Evolutionary conservation across 2,329 filamentous ascomycete genomes (phyloP), one percentile per base, ranked within the genome.

Genomic region (Cercospora zeae-maydis): DNA sequence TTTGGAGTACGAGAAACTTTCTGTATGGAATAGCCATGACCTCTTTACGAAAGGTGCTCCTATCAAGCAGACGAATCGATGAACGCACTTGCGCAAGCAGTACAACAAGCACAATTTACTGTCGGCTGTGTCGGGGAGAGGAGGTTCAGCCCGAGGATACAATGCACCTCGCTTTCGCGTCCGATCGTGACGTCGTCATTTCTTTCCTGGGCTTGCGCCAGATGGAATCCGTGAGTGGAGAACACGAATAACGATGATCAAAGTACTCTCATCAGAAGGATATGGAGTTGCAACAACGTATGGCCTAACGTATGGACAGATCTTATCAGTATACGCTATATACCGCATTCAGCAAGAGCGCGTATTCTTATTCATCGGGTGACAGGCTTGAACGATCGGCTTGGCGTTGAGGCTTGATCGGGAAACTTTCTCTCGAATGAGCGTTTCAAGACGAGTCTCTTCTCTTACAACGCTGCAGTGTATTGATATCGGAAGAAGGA

Each of bases 1-100:
- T 27, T 51, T 49, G 27, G 42, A 49, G 42, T 49, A 49, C 42
- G 45, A 24, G 34, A 16, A 52, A n/a, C 16, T 24, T 37, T 51
- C 33, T 59, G 57, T 59, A 53, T 59, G 57, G 16, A 59, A 59
- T 59, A 53, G 47, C 45, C 45, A 53, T 51, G 47, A 36, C 39
- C 56, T 58, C 39, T 58, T 49, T 42, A 36, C 56, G 30, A 51
- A 58, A 13, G 42, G 16, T 8, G n/a, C 5, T 45, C 54, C 13
- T 49, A 16, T 19, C 21, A 49, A 30, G 42, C 42, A 49, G 42
- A 49, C n/a, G 42, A 49, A 27, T 49, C 42, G 24, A 49, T 49
- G 42, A 30, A 49, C 14, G 42, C 42, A 49, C 42, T 49, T 30
- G 42, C 27, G 42, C 42, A 49, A 49, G 42, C 42, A 49, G 21